Percentiles rank a stretch among this genome's conserved stretches.
Evolutionary conservation across 2,329 filamentous ascomycete genomes (phyloP).

Genomic region (Fusarium sp.): DNA sequence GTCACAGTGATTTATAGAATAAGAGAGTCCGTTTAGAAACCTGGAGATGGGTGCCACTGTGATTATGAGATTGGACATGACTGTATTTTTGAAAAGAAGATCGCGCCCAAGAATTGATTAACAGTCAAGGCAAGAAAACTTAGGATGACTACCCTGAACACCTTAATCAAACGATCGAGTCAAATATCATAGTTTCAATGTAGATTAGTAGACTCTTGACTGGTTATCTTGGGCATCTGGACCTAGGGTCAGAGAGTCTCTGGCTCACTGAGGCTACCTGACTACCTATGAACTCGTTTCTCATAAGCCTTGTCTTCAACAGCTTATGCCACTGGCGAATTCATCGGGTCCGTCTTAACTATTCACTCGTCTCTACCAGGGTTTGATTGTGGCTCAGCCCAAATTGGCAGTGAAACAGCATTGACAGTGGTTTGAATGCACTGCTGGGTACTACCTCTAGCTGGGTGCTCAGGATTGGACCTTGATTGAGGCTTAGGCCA

Average conservation of each 20-base stretch:
- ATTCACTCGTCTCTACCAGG: background rate
- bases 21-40: background rate
- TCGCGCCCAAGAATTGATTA: background rate
- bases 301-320: background rate
- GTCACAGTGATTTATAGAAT: background rate
- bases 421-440: background rate
- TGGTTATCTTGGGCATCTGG: background rate
- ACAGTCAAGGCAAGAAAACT: background rate
- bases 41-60: background rate
- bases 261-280: background rate
- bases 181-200: background rate
- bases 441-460: background rate
- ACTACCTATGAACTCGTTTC: background rate
- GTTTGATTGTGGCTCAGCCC: background rate
- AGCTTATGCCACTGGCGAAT: background rate
- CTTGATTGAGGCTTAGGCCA: no score
- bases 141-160: background rate
- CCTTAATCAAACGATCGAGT: background rate
- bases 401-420: background rate
- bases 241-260: background rate
- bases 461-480: background rate
- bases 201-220: background rate
- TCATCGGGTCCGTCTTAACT: background rate
- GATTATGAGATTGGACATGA: background rate
- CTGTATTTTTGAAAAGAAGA: background rate